Percentiles rank a stretch among this genome's conserved stretches.
Evolutionary conservation across 495 filamentous ascomycete species (phyloP).

Genomic region (Aspergillus nidulans): DNA sequence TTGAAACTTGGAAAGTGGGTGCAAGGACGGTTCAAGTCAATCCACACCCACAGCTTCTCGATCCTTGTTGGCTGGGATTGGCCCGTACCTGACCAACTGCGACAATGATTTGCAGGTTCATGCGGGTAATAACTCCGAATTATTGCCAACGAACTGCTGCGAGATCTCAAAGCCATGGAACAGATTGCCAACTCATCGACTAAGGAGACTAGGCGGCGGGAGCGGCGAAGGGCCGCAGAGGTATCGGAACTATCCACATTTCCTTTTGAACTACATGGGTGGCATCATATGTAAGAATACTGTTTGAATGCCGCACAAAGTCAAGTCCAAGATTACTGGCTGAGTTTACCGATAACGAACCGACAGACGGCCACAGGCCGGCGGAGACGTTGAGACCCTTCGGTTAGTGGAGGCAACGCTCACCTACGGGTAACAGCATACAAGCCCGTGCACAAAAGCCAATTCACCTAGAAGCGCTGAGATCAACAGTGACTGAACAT

Average conservation of each 20-base stretch:
- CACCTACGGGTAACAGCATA: neutral
- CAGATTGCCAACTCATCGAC: slow-evolving; percentile 9
- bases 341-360: neutral
- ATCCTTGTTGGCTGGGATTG: neutral
- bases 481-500: neutral
- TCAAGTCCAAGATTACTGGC: neutral
- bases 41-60: neutral
- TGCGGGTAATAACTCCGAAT: neutral
- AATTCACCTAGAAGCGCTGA: neutral
- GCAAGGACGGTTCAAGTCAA: neutral
- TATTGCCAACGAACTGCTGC: neutral
- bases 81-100: neutral
- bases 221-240: neutral
- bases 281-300: neutral
- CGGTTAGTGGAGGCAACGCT: neutral
- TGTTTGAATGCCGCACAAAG: no score
- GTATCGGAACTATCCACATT: slow-evolving; percentile 15
- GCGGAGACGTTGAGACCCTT: neutral
- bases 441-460: neutral
- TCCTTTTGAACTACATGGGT: slow-evolving; percentile 11
- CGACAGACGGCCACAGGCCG: neutral
- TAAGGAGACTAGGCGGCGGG: no score
- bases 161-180: slow-evolving; percentile 1
- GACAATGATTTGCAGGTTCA: neutral
- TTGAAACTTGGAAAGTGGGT: neutral